Evolutionary conservation across 371 early-diverging fungal genomes (phyloP), one percentile per base, ranked within the genome.

Genomic region (Apophysomyces trapeziformis): DNA sequence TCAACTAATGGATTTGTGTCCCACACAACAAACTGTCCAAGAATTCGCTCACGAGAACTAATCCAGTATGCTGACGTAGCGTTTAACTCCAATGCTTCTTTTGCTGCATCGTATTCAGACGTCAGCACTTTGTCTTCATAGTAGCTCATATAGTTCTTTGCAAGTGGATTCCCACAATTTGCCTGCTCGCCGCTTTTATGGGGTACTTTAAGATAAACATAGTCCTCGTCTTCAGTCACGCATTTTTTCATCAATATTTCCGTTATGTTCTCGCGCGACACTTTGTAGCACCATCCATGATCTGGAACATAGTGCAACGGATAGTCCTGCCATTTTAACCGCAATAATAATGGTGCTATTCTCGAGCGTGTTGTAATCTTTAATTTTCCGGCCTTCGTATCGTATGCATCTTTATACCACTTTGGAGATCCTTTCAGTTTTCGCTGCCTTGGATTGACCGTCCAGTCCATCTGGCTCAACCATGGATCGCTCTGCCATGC

Each of bases 31-130:
- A 96, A 93, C 75, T 99, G 98, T 8, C 80, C 77, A 67, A 80
- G 69, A 60, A 97, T 86, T 13, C 99, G 87, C 47, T 92, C 91
- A n/a, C 95, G 81, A 5, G 94, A 86, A 63, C 92, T 88, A 47
- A 92, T 89, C 99, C 99, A 99, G 78, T 97, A 99, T 1, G 96
- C 90, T 68, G 93, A 94, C 74, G 86, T 77, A 0, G 91, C 85
- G 64, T 95, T 92, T 67, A 90, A 76, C 35, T 87, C 82, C 43
- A 98, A 71, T 1, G 96, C 95, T 58, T 93, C 89, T 64, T 80
- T 83, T n/a, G 97, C 96, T 35, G 85, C 73, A 3, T 83, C 72
- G 63, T 88, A 87, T 59, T 86, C 86, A 1, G 94, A 90, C 0
- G 91, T 71, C 43, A 99, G 77, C 2, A 84, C 79, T 12, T 91